Evolutionary conservation across 2,329 filamentous ascomycete species (phyloP), one percentile per base, ranked within the genome.

Genomic region (Rosellinia necatrix): DNA sequence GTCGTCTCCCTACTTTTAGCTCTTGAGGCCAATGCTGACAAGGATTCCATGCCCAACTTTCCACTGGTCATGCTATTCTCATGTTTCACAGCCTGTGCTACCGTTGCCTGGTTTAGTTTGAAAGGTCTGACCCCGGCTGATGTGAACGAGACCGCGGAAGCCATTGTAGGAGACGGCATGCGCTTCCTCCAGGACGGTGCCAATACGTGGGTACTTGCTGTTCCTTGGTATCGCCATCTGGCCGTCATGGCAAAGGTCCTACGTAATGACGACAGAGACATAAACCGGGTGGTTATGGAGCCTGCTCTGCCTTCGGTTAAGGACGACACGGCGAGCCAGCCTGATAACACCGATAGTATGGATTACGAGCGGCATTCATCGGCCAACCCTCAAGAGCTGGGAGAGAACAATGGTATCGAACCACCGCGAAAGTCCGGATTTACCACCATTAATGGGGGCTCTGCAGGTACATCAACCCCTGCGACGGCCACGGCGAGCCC

Each of bases 61-160:
- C 83, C 83, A 32, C 82, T 86, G 51, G 83, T 84, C 59, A 85
- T 86, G 83, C 74, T 85, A 10, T 86, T 86, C 68, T 81, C 82
- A 0, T 80, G 82, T 47, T 86, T 86, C 59, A 85, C 82, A 0
- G 81, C 82, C 2, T 82, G 82, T 58, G 82, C 82, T 2, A 85
- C 83, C 1, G 79, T 85, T 1, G 83, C 83, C 10, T 86, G 84
- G 69, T 75, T 86, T 25, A 83, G 82, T n/a, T 76, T 86, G 41
- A 85, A 85, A 72, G 81, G 82, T 8, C 69, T 86, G 6, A 82
- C 82, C 0, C 82, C 82, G 1, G 71, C 75, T 12, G 81, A 81
- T 58, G 80, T 81, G 21, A 78, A 79, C 34, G 82, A 85, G 71
- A 83, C 82, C 2, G 81, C 82, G 2, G 77, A 77, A 15, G 76